phyloP scores from a whole-genome alignment of 257 asterid species.

The Solanum corneliomulleri region DNA sequence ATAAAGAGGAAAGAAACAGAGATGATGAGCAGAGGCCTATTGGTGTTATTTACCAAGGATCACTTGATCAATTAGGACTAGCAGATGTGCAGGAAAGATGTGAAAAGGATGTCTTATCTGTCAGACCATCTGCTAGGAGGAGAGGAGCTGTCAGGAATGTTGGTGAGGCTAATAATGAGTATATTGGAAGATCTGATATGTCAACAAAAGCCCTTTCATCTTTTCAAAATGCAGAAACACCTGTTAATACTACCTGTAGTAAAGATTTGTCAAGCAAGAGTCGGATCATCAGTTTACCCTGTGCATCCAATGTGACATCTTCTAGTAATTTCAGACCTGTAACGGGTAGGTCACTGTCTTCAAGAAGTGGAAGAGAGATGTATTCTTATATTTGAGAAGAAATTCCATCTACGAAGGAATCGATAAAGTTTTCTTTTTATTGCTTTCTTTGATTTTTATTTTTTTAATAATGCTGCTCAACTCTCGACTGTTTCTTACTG shows the following conservation, averaged over 20 bases:
- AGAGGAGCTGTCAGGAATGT: constrained; percentile 13
- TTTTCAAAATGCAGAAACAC: constrained; percentile 27
- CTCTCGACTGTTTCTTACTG: constrained; percentile 8
- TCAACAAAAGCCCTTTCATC: constrained; percentile 19
- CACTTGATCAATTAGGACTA: constrained; percentile 13
- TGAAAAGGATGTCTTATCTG: constrained; percentile 17
- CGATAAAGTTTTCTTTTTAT: constrained; percentile 29
- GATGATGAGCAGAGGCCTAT: constrained; percentile 20
- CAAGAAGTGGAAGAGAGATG: constrained; percentile 47
- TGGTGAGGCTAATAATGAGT: constrained; percentile 21
- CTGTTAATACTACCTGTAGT: constrained; percentile 23
- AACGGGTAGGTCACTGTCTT: constrained; percentile 24
- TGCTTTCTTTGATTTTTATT: neutral
- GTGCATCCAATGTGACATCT: constrained; percentile 30
- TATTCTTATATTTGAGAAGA: constrained; percentile 34
- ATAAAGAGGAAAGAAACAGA: constrained; percentile 10
- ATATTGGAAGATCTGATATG: constrained; percentile 16
- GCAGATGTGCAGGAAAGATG: constrained; percentile 13
- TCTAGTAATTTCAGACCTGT: constrained; percentile 35
- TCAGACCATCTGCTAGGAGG: constrained; percentile 18
- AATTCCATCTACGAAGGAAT: constrained; percentile 31
- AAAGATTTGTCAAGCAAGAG: constrained; percentile 46
- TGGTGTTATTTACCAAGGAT: constrained; percentile 11
- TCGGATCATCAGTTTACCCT: constrained; percentile 67
- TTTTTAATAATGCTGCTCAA: neutral